Conservation (phyloP, 495 filamentous ascomycete genomes). For the Beverwykella pulmonaria region DNA sequence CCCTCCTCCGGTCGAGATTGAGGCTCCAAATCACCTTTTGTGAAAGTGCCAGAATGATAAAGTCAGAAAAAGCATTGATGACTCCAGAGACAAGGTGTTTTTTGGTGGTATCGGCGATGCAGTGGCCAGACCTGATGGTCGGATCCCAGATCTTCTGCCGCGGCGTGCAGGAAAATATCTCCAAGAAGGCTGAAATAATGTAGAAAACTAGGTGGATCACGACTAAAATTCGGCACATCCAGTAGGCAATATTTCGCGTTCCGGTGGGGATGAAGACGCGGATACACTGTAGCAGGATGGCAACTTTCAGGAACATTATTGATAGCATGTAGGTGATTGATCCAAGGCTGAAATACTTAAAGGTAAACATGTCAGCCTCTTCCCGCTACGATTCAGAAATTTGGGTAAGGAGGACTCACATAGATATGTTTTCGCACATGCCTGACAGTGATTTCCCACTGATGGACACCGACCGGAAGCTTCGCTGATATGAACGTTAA, state of each 20-base stretch:
- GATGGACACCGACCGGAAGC: not conserved
- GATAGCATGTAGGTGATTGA: not conserved
- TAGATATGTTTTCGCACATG: not conserved
- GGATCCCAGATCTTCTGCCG: not conserved
- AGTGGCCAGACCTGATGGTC: too few relatives aligned
- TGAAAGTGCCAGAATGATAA: too few relatives aligned
- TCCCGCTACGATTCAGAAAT: not conserved
- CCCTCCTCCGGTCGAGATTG: too few relatives aligned
- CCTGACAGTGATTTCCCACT: not conserved
- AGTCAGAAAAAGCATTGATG: too few relatives aligned
- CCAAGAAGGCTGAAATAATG: not conserved
- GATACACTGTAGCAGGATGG: slow-evolving; percentile 1
- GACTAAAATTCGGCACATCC: not conserved
- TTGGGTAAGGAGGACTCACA: not conserved
- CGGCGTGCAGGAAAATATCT: not conserved
- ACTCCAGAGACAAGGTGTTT: too few relatives aligned
- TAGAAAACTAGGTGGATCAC: not conserved
- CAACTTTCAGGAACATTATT: not conserved
- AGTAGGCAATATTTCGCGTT: not conserved
- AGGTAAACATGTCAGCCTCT: too few relatives aligned
- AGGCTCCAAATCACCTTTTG: too few relatives aligned
- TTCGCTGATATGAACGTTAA: not conserved
- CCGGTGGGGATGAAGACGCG: slow-evolving; percentile 1
- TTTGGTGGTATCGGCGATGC: too few relatives aligned
- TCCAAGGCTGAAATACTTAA: not conserved